Evolutionary conservation across 202 grass and related monocot genomes (phyloP).

Genomic region (Carex sylvatica): DNA sequence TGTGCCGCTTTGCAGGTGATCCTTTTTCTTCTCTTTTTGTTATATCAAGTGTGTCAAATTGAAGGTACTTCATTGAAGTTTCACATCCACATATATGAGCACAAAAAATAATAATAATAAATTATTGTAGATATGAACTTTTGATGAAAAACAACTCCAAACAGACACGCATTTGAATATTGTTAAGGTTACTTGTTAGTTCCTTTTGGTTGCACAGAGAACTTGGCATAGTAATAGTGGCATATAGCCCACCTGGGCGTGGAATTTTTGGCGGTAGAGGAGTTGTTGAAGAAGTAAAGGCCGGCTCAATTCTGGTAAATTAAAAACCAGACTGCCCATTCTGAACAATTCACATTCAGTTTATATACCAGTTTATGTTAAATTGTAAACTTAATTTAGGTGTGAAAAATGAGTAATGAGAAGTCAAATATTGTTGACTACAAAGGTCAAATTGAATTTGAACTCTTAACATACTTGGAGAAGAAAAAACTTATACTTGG

Average conservation of each 20-base stretch:
- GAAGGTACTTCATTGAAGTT: not conserved
- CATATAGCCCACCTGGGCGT: conserved; percentile 32
- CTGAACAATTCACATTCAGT: not conserved
- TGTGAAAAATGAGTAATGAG: no score
- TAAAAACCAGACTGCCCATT: not conserved
- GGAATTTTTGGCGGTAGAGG: conserved; percentile 42
- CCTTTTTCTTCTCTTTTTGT: not conserved
- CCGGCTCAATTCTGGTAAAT: conserved; percentile 19
- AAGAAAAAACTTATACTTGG: no score
- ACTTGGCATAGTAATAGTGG: conserved; percentile 44
- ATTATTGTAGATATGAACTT: not conserved
- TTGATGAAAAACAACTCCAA: not conserved
- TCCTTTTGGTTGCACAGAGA: conserved; percentile 20
- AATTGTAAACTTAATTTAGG: no score
- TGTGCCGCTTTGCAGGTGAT: no score
- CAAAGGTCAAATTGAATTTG: no score
- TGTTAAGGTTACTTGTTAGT: not conserved
- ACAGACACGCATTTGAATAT: not conserved
- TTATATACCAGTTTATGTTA: not conserved
- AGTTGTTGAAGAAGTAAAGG: conserved; percentile 22
- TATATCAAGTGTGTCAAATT: no score
- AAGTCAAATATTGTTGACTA: no score
- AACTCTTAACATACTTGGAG: no score
- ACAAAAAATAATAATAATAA: no score
- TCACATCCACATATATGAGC: no score